These are phyloP conservation scores for Fusarium zealandicum DNA, from an alignment of 2,329 filamentous ascomycete species.

Conservation along the genomic window DNA sequence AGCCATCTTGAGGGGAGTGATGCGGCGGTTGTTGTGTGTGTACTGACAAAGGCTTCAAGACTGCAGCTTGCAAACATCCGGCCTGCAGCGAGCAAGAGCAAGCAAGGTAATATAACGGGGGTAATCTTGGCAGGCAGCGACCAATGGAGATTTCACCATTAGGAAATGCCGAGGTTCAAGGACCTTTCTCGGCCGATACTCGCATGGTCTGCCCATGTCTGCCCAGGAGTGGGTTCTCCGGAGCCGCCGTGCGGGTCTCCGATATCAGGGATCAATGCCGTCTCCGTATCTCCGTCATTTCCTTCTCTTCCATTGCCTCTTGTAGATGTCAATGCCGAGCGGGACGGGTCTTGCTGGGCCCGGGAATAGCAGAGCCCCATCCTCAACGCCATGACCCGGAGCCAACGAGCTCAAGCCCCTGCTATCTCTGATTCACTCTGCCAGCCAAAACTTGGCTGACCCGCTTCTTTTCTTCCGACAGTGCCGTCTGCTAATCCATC, in stretches of 20 bases:
- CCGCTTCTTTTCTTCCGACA: not conserved
- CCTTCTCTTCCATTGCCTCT: not conserved
- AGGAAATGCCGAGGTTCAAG: constrained; percentile 25
- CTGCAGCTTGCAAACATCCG: too few relatives aligned
- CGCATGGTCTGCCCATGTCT: not conserved
- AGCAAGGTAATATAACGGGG: constrained; percentile 16
- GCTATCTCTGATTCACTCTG: not conserved
- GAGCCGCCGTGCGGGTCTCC: constrained; percentile 20
- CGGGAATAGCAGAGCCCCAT: not conserved
- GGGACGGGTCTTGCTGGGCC: not conserved
- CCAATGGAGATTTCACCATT: constrained; percentile 7
- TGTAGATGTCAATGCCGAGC: constrained; percentile 10
- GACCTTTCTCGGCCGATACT: constrained; percentile 34
- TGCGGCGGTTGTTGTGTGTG: too few relatives aligned
- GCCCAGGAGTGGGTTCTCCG: constrained; percentile 26
- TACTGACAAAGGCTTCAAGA: too few relatives aligned
- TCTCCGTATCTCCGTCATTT: constrained; percentile 8
- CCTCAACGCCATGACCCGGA: constrained; percentile 8
- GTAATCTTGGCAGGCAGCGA: constrained; percentile 11
- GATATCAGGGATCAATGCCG: constrained; percentile 7
- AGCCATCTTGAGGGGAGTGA: constrained; percentile 11
- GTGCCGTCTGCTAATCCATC: too few relatives aligned
- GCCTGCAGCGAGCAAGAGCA: not conserved
- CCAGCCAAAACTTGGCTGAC: not conserved
- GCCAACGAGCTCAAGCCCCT: constrained; percentile 1